Conservation (phyloP, 441 rosid species). For the Erodium moschatum region DNA sequence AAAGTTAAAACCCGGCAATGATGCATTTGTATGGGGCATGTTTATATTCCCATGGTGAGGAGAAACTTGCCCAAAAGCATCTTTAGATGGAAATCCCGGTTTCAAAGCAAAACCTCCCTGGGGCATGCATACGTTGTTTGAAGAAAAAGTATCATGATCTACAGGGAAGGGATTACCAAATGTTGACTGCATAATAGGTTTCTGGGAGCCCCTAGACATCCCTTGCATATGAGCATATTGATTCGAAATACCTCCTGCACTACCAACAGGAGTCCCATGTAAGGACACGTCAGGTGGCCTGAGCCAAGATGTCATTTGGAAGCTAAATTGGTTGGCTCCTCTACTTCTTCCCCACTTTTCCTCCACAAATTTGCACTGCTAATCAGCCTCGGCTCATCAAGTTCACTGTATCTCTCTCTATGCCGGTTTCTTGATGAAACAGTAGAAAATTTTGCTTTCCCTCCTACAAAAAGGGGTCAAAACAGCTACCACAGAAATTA, state of each 20-base stretch:
- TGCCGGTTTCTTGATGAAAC: background rate
- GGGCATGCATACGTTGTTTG: slow-evolving; percentile 25
- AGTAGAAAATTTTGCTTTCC: background rate
- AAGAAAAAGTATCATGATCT: slow-evolving; percentile 27
- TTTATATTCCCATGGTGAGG: slow-evolving; percentile 24
- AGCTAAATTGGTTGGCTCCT: slow-evolving; percentile 18
- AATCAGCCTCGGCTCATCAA: slow-evolving; percentile 15
- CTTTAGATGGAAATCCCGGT: slow-evolving; percentile 31
- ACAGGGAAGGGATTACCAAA: slow-evolving; percentile 23
- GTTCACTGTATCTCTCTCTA: slow-evolving; percentile 21
- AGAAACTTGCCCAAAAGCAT: slow-evolving; percentile 28
- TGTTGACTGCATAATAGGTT: slow-evolving; percentile 29
- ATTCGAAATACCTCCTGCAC: slow-evolving; percentile 31
- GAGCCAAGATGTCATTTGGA: background rate
- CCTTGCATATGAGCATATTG: slow-evolving; percentile 34
- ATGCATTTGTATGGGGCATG: slow-evolving; percentile 22
- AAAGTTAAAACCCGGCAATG: slow-evolving; percentile 25
- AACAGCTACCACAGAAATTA: background rate
- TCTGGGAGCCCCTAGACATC: slow-evolving; percentile 32
- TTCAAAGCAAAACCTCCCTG: slow-evolving; percentile 29
- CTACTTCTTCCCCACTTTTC: background rate
- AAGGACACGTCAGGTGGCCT: slow-evolving; percentile 33
- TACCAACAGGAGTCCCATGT: slow-evolving; percentile 34
- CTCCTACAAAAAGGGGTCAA: background rate
- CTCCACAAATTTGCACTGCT: background rate